Evolutionary conservation across 1,284 basidiomycete genomes (phyloP).

Genomic region (Sanghuangporus weigelae): DNA sequence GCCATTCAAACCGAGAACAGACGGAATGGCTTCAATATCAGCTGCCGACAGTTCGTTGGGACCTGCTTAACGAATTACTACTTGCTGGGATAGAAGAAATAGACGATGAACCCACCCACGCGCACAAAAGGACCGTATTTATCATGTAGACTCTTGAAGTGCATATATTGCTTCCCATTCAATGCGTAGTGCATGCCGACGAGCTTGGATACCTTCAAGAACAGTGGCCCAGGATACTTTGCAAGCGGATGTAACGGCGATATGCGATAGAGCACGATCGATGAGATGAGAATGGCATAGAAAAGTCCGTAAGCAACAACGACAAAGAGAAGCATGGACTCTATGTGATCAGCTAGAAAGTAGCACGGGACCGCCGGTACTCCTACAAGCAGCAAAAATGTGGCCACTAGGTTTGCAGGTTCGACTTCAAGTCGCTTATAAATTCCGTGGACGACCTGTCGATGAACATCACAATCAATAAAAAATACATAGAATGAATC

Average conservation of each 20-base stretch:
- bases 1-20: conserved; percentile 27
- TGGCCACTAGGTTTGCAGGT: background rate
- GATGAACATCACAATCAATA: background rate
- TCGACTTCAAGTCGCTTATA: conserved; percentile 12
- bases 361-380: background rate
- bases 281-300: conserved; percentile 1
- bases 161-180: conserved; percentile 15
- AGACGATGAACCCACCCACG: conserved; percentile 15
- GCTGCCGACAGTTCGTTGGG: conserved; percentile 32
- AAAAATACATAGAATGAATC: background rate
- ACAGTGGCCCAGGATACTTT: conserved; percentile 21
- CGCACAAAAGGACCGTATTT: conserved; percentile 22
- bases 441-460: conserved; percentile 1
- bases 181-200: background rate
- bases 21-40: conserved; percentile 25
- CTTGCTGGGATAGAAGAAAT: background rate
- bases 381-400: background rate
- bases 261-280: conserved; percentile 20
- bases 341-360: background rate
- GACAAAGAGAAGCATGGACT: background rate
- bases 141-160: conserved; percentile 18
- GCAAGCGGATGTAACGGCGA: conserved; percentile 25
- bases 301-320: background rate
- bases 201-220: conserved; percentile 18
- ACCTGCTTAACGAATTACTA: conserved; percentile 19